Conservation (phyloP, 2,329 filamentous ascomycete species). For the Ceratocystis cubensis region DNA sequence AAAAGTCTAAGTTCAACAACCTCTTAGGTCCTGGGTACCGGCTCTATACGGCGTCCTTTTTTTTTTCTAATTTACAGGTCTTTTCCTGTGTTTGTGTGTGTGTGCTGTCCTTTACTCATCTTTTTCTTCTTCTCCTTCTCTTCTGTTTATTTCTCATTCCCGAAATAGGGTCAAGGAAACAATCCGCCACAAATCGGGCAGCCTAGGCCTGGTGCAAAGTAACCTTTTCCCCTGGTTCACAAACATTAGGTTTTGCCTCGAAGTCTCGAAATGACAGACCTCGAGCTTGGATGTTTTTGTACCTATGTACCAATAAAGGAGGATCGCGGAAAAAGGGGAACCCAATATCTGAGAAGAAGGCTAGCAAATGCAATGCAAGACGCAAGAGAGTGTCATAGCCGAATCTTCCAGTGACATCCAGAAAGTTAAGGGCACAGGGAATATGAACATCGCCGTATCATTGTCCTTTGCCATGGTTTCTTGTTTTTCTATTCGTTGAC, state of each 20-base stretch:
- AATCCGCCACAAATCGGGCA: neutral
- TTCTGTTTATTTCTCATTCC: too few relatives aligned
- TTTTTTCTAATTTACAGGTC: neutral
- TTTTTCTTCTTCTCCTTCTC: too few relatives aligned
- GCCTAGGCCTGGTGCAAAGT: neutral
- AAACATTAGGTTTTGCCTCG: conserved; percentile 1
- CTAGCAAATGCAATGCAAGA: neutral
- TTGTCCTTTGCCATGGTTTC: neutral
- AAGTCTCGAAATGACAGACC: neutral
- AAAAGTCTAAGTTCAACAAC: neutral
- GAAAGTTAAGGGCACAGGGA: neutral
- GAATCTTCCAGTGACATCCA: neutral
- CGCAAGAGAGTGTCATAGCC: neutral
- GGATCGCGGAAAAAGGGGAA: neutral
- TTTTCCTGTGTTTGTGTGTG: neutral
- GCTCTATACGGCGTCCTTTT: neutral
- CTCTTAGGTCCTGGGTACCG: neutral
- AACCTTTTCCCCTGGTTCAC: neutral
- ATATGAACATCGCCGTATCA: neutral
- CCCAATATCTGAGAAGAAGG: neutral
- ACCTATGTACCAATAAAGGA: neutral
- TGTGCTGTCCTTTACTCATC: neutral
- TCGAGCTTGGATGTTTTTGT: neutral
- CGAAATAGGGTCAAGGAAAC: too few relatives aligned
- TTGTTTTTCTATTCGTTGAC: neutral